phyloP scores from a whole-genome alignment of 306 rosid species.

The Inga leiocalycina region DNA sequence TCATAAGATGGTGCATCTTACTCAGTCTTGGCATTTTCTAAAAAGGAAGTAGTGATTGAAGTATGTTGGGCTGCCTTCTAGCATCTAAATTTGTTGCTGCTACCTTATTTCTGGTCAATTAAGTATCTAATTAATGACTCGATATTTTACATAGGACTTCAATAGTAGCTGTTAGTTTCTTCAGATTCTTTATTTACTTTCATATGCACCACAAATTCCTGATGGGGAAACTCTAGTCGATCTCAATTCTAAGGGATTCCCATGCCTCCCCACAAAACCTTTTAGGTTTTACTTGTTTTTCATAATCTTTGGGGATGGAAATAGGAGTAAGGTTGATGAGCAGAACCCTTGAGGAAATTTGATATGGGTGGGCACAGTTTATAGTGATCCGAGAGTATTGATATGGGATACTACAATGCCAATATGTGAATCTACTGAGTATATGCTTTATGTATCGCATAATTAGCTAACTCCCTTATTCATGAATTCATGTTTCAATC shows the following conservation, averaged over 20 bases:
- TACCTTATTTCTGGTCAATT: neutral
- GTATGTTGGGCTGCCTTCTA: constrained; percentile 15
- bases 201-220: neutral
- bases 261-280: neutral
- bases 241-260: neutral
- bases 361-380: neutral
- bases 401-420: neutral
- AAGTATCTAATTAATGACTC: neutral
- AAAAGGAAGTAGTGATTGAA: neutral
- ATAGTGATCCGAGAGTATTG: neutral
- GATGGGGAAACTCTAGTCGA: neutral
- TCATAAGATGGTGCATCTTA: constrained; percentile 2
- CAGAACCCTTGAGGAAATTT: neutral
- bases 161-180: neutral
- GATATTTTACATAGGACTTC: neutral
- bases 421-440: neutral
- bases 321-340: neutral
- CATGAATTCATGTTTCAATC: neutral
- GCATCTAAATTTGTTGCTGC: neutral
- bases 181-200: neutral
- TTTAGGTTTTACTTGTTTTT: neutral
- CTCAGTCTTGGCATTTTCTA: neutral
- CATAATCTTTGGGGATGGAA: neutral
- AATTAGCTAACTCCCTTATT: neutral
- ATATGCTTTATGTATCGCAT: neutral